These are phyloP conservation scores for Bothriochloa decipiens DNA, from an alignment of 176 grass and related monocot species.

Conservation along the genomic window DNA sequence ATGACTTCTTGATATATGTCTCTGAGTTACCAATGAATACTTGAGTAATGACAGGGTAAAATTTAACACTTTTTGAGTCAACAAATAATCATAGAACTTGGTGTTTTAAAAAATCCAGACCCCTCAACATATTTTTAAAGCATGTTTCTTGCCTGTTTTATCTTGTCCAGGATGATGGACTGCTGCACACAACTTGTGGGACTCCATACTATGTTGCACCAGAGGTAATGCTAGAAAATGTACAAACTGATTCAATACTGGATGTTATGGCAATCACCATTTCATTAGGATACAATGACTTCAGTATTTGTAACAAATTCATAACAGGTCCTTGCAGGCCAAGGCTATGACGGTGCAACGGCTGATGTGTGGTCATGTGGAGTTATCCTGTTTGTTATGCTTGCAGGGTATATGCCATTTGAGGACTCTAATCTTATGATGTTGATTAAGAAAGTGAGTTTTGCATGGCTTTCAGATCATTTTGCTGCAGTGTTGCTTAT, in stretches of 20 bases:
- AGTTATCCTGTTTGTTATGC: slow-evolving; percentile 94
- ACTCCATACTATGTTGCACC: slow-evolving; percentile 99
- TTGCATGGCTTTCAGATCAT: slow-evolving; percentile 21
- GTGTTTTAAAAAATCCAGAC: not conserved
- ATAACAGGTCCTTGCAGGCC: slow-evolving; percentile 82
- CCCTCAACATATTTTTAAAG: not conserved
- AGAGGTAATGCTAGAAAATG: slow-evolving; percentile 56
- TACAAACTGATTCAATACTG: not conserved
- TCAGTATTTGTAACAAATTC: slow-evolving; percentile 1
- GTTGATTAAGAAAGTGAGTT: slow-evolving; percentile 90
- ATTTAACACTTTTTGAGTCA: not conserved
- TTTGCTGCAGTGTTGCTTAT: not conserved
- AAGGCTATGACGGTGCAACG: slow-evolving; percentile 94
- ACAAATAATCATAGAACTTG: not conserved
- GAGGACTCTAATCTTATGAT: slow-evolving; percentile 94
- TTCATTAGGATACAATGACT: not conserved
- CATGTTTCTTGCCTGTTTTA: slow-evolving; percentile 10
- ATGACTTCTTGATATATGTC: not conserved
- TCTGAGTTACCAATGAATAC: not conserved
- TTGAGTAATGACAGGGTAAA: not conserved
- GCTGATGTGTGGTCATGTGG: slow-evolving; percentile 99
- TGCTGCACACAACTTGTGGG: slow-evolving; percentile 92
- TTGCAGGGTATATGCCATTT: slow-evolving; percentile 99
- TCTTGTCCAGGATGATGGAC: slow-evolving; percentile 77
- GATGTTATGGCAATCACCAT: not conserved